A percentile compares a stretch with the other conserved stretches of the same genome.
These are phyloP conservation scores for Coniochaeta sp. DNA, from an alignment of 2,329 filamentous ascomycete genomes.

Conservation along the genomic window DNA sequence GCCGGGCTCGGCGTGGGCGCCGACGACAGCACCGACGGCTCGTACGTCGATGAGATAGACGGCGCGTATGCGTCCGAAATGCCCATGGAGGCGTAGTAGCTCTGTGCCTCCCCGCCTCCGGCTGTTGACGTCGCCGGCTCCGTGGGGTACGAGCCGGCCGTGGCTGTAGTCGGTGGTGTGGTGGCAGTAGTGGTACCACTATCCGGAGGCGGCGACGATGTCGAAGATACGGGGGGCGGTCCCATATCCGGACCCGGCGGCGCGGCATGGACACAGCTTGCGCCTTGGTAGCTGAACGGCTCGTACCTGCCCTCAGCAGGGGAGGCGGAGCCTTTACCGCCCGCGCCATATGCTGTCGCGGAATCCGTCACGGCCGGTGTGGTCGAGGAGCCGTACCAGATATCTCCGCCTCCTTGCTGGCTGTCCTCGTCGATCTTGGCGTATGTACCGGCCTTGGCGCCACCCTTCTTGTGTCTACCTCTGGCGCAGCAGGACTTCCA, in stretches of 20 bases:
- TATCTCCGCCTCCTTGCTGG: neutral
- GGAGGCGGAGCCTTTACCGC: slow-evolving; percentile 4
- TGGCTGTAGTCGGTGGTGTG: neutral
- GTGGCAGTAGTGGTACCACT: neutral
- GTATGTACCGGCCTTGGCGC: slow-evolving; percentile 3
- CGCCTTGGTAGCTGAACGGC: neutral
- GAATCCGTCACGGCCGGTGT: neutral
- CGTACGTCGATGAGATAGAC: neutral
- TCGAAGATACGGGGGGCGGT: too few species aligned
- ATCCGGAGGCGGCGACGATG: neutral
- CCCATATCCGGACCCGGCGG: too few species aligned
- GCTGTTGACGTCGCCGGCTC: neutral
- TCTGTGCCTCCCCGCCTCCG: neutral
- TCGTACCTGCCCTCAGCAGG: slow-evolving; percentile 6
- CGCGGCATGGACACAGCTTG: too few species aligned
- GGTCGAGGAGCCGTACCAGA: neutral
- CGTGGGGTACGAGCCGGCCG: neutral
- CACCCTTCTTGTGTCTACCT: neutral
- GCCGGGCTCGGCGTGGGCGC: neutral
- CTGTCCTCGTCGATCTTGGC: slow-evolving; percentile 6
- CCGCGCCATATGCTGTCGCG: slow-evolving; percentile 4
- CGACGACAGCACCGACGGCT: neutral
- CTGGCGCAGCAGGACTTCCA: slow-evolving; percentile 4
- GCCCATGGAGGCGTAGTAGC: neutral
- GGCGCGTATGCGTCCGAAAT: neutral